These are phyloP conservation scores for Amanita subjunquillea DNA, from an alignment of 768 basidiomycete species.

Conservation along the genomic window DNA sequence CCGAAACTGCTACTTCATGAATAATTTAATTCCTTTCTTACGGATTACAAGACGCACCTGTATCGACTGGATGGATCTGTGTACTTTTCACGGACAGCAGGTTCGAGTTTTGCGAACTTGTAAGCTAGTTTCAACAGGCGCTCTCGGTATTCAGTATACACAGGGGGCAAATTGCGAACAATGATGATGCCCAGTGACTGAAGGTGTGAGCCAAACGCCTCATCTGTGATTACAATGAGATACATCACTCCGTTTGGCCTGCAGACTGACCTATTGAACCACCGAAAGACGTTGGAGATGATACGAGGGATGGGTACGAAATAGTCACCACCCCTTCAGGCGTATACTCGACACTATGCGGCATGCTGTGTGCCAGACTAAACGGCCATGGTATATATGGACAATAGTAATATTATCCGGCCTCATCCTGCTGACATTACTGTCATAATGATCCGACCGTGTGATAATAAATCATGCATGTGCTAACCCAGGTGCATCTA, in stretches of 20 bases:
- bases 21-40: not conserved
- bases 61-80: constrained; percentile 65
- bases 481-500: not conserved
- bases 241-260: not conserved
- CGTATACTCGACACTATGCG: constrained; percentile 22
- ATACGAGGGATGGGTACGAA: constrained; percentile 48
- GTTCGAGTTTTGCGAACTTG: constrained; percentile 64
- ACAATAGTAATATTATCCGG: not conserved
- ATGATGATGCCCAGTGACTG: constrained; percentile 74
- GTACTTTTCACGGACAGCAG: constrained; percentile 59
- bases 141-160: constrained; percentile 55
- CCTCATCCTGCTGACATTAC: not conserved
- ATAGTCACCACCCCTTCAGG: constrained; percentile 47
- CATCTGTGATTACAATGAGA: constrained; percentile 30
- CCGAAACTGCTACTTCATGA: constrained; percentile 54
- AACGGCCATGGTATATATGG: constrained; percentile 10
- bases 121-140: constrained; percentile 67
- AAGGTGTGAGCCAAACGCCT: constrained; percentile 76
- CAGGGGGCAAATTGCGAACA: constrained; percentile 67
- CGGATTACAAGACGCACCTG: constrained; percentile 37
- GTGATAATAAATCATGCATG: not conserved
- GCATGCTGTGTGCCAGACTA: constrained; percentile 10
- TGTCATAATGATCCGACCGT: not conserved
- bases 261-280: constrained; percentile 47
- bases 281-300: constrained; percentile 40